Conservation (phyloP, 208 protist genomes). For the Acanthamoeba divionensis region DNA sequence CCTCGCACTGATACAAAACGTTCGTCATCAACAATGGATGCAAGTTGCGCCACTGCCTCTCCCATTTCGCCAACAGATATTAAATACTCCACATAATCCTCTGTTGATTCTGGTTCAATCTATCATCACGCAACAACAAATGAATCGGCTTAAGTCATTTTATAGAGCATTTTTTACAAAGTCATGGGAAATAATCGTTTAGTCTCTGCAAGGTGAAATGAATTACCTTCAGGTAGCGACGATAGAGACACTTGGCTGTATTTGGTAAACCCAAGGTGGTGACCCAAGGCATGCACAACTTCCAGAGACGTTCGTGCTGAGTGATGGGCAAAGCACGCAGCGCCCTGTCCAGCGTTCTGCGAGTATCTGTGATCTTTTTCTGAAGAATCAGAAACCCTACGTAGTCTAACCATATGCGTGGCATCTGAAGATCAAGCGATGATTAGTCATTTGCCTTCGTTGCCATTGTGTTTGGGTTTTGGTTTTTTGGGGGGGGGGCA, state of each 20-base stretch:
- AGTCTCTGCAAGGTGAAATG: neutral
- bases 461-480: neutral
- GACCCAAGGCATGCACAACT: conserved; percentile 82
- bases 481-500: neutral
- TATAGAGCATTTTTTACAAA: conserved; percentile 41
- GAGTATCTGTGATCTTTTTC: conserved; percentile 24
- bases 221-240: conserved; percentile 79
- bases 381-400: conserved; percentile 80
- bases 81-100: conserved; percentile 76
- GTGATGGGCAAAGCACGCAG: conserved; percentile 88
- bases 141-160: neutral
- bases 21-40: conserved; percentile 70
- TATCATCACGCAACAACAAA: conserved; percentile 43
- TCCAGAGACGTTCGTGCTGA: conserved; percentile 91
- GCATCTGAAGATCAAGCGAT: conserved; percentile 79
- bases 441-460: no score
- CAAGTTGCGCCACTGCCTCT: conserved; percentile 61
- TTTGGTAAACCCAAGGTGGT: conserved; percentile 67
- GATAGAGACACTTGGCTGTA: conserved; percentile 79
- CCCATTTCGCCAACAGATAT: conserved; percentile 65
- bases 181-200: neutral
- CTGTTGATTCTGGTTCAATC: conserved; percentile 57
- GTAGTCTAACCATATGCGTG: conserved; percentile 91
- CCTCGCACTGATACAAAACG: conserved; percentile 70
- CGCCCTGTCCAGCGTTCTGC: conserved; percentile 64